A percentile compares a stretch with the other conserved stretches of the same genome.
phyloP scores from a whole-genome alignment of 1,139 yeast species.

The Hanseniaspora sp. region DNA sequence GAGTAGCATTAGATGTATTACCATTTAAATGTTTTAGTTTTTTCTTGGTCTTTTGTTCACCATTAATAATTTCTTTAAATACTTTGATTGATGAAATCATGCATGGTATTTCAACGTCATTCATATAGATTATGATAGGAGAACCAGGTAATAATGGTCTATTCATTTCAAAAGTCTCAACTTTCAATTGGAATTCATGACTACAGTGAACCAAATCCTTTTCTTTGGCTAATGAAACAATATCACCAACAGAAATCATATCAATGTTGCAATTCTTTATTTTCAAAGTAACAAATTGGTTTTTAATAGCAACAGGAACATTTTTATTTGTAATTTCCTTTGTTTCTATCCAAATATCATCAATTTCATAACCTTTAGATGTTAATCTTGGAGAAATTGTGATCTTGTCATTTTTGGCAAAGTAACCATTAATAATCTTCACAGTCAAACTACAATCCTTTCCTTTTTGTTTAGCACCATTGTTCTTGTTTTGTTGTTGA shows the following conservation, averaged over 20 bases:
- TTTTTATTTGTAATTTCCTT: constrained; percentile 26
- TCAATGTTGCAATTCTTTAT: constrained; percentile 43
- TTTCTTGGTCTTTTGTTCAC: constrained; percentile 35
- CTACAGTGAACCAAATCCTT: neutral
- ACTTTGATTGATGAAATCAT: constrained; percentile 49
- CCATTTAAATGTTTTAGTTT: constrained; percentile 50
- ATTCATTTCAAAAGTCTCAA: constrained; percentile 58
- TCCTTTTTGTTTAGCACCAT: constrained; percentile 22
- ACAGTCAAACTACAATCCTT: constrained; percentile 42
- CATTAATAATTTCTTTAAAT: constrained; percentile 38
- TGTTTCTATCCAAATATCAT: constrained; percentile 19
- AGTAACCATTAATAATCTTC: constrained; percentile 59
- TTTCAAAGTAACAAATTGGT: constrained; percentile 56
- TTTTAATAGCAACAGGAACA: constrained; percentile 45
- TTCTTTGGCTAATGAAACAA: constrained; percentile 37
- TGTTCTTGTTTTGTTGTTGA: constrained; percentile 12
- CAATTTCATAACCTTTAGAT: constrained; percentile 8
- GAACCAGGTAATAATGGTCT: constrained; percentile 75
- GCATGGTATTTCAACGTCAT: constrained; percentile 68
- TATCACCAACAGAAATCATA: constrained; percentile 61
- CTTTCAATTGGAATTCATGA: constrained; percentile 39
- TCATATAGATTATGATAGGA: constrained; percentile 71
- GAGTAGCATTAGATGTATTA: constrained; percentile 7
- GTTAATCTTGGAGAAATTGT: constrained; percentile 44
- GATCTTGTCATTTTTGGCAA: constrained; percentile 68